Percentiles rank a stretch among this genome's conserved stretches.
phyloP scores from a whole-genome alignment of 2,329 filamentous ascomycete species.

The Talaromyces rugulosus region DNA sequence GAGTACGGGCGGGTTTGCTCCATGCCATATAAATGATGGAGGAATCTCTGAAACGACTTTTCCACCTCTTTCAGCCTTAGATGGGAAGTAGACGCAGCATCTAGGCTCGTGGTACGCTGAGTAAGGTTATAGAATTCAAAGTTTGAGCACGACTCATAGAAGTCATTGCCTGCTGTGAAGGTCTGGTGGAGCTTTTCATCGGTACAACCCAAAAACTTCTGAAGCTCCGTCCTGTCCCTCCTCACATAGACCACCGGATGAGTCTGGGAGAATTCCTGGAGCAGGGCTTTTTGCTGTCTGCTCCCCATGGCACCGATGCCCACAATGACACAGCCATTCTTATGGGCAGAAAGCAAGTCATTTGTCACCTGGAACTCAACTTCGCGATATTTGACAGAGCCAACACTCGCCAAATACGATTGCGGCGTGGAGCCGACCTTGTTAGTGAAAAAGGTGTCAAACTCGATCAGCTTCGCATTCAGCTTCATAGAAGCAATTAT shows the following conservation, averaged over 20 bases:
- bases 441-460: conserved; percentile 55
- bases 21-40: background rate
- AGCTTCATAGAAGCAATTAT: conserved; percentile 68
- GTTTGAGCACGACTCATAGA: conserved; percentile 30
- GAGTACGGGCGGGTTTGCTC: background rate
- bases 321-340: conserved; percentile 59
- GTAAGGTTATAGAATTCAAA: conserved; percentile 18
- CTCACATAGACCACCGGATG: conserved; percentile 66
- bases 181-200: conserved; percentile 18
- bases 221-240: conserved; percentile 43
- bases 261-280: conserved; percentile 56
- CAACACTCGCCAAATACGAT: background rate
- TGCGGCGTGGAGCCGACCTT: background rate
- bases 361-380: background rate
- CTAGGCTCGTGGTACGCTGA: background rate
- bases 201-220: conserved; percentile 18
- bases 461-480: conserved; percentile 61
- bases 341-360: conserved; percentile 40
- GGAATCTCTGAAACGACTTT: background rate
- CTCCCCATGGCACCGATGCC: conserved; percentile 64
- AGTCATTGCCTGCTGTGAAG: conserved; percentile 21
- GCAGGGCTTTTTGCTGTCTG: conserved; percentile 50
- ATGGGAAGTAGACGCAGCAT: background rate
- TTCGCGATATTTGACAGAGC: background rate
- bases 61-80: background rate